Evolutionary conservation across 768 basidiomycete genomes (phyloP).

Genomic region (Phylloporus arenicola): DNA sequence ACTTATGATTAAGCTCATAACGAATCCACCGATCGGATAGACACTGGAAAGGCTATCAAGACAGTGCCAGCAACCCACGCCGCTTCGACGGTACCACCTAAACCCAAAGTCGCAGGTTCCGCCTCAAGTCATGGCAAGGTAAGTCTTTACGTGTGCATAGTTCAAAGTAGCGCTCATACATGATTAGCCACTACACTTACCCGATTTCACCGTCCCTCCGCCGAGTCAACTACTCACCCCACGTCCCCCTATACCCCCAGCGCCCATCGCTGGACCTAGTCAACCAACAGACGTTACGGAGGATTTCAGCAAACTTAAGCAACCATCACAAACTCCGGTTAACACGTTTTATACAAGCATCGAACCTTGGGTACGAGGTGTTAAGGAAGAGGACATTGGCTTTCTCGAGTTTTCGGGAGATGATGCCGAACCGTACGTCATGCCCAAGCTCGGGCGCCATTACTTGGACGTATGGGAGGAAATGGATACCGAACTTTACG

Average conservation of each 20-base stretch:
- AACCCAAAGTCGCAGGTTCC: slow-evolving; percentile 51
- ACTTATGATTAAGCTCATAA: not conserved
- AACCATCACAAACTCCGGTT: slow-evolving; percentile 61
- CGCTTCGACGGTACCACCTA: slow-evolving; percentile 39
- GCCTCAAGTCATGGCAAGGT: slow-evolving; percentile 49
- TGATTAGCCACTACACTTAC: slow-evolving; percentile 34
- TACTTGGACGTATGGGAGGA: slow-evolving; percentile 94
- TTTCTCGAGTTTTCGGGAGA: slow-evolving; percentile 90
- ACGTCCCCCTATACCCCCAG: slow-evolving; percentile 57
- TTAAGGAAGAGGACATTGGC: slow-evolving; percentile 94
- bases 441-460: slow-evolving; percentile 81
- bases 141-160: slow-evolving; percentile 10
- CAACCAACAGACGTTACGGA: slow-evolving; percentile 78
- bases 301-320: slow-evolving; percentile 84
- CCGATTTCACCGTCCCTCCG: slow-evolving; percentile 59
- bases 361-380: slow-evolving; percentile 83
- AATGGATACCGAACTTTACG: slow-evolving; percentile 61
- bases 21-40: slow-evolving; percentile 28
- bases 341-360: slow-evolving; percentile 83
- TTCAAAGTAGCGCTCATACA: slow-evolving; percentile 9
- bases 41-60: slow-evolving; percentile 52
- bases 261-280: slow-evolving; percentile 75
- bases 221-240: slow-evolving; percentile 46
- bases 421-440: slow-evolving; percentile 79
- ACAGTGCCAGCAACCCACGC: slow-evolving; percentile 47